These are phyloP conservation scores for Magnusiomyces sp. DNA, from an alignment of 1,139 yeast species.

Conservation along the genomic window DNA sequence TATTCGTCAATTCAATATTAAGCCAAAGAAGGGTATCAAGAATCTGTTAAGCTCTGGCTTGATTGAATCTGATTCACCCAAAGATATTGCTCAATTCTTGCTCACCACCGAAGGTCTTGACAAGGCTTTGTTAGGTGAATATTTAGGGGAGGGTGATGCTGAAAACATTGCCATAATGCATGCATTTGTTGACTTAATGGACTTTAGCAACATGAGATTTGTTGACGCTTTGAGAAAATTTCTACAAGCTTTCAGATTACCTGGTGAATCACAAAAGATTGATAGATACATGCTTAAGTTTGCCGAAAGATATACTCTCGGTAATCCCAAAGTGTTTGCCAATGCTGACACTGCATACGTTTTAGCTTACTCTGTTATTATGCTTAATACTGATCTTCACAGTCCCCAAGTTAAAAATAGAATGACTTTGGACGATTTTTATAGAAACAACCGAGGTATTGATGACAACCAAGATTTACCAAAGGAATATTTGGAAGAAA, in stretches of 20 bases:
- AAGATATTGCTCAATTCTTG: constrained; percentile 64
- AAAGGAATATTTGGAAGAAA: constrained; percentile 53
- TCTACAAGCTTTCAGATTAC: constrained; percentile 82
- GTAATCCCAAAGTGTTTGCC: constrained; percentile 77
- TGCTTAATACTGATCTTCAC: constrained; percentile 92
- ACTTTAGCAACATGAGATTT: constrained; percentile 58
- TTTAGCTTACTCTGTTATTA: constrained; percentile 81
- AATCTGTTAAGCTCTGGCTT: constrained; percentile 56
- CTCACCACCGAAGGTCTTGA: constrained; percentile 74
- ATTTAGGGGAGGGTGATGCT: constrained; percentile 81
- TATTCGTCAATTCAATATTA: constrained; percentile 68
- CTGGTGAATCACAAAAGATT: constrained; percentile 97
- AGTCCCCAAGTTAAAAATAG: constrained; percentile 76
- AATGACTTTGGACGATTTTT: constrained; percentile 82
- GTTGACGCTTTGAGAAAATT: constrained; percentile 81
- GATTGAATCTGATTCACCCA: constrained; percentile 51
- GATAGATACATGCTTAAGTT: constrained; percentile 95
- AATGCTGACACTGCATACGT: constrained; percentile 94
- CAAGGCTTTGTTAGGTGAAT: constrained; percentile 82
- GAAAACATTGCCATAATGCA: constrained; percentile 80
- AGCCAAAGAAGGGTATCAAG: constrained; percentile 72
- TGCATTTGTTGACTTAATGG: constrained; percentile 83
- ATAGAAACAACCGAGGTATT: constrained; percentile 83
- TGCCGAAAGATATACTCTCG: constrained; percentile 84
- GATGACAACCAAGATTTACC: constrained; percentile 87